Base-by-base conservation (phyloP, 495 filamentous ascomycete genomes). In the Neurospora sp. region DNA sequence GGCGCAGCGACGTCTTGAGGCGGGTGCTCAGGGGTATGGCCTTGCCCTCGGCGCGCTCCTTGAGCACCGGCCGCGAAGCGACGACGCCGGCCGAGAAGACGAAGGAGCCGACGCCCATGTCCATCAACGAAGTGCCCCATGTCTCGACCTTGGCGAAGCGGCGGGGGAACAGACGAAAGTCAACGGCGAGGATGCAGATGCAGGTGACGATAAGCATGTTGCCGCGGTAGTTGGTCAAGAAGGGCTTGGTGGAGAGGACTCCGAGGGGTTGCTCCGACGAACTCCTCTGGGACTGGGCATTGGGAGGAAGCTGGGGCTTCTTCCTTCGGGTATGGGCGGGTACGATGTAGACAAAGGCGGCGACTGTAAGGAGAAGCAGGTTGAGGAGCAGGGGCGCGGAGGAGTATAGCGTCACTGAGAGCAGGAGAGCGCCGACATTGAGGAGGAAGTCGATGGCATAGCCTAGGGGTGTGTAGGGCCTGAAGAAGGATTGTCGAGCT, bases 101-200 rank as follows among this genome's bases (percentile, higher is more conserved):
- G 78, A 99, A 99, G 2, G 94, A 97, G 6, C 96, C 96, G 65
- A 99, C 96, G 10, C 96, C 96, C 76, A 98, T 86, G 81, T 99
- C 96, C 96, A 99, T 99, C 74, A 99, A 80, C 3, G 94, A 98
- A 27, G 96, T 98, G 27, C 96, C 96, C 94, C 96, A 99, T 44
- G 91, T 98, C 82, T 99, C 96, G 0, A 94, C 96, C 83, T 99
- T 99, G 22, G 94, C 96, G 78, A 98, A 98, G 6, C 96, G 91
- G 3, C 96, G 89, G 2, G 96, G 96, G 74, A 99, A 99, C 69
- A 96, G 83, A 22, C 85, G 88, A 78, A 99, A 99, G 82, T 99
- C 96, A 27, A 99, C 96, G 10, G 96, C 96, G n/a, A 99, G 87
- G 74, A 99, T 98, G 69, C 93, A 93, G 37, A 94, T 80, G 77